Evolutionary conservation across 2,329 filamentous ascomycete genomes (phyloP), one percentile per base, ranked within the genome.

Genomic region (Alternaria longipes): DNA sequence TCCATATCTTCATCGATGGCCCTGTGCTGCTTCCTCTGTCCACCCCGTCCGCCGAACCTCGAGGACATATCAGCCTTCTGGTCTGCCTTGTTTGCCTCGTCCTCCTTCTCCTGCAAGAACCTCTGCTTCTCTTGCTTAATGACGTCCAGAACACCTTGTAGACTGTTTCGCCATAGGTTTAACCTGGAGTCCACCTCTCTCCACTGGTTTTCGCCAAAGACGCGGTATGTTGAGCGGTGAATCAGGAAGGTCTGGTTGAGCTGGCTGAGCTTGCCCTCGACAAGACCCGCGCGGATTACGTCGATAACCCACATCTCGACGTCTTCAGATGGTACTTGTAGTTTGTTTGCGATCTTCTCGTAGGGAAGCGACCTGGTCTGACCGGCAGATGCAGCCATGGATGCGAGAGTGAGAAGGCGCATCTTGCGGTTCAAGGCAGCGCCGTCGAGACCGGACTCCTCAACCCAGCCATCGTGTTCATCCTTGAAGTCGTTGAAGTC

Each of bases 271-370:
- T 97, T 97, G 78, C 95, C 95, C 84, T 99, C 95, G 54, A 99
- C 92, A 38, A 99, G 89, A 34, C 94, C 93, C 49, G 94, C 93
- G 70, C 95, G 92, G 82, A 99, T 97, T 70, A 96, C 94, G 79
- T 99, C 95, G 75, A 99, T 99, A 69, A 96, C 93, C 95, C 95
- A 99, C 86, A 94, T 91, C 86, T 99, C 95, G 42, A 98, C 93
- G 66, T 98, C 93, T 66, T 91, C 89, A 47, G 83, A 77, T 46
- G 92, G 89, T 57, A 99, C 89, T 81, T 95, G 91, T 47, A 99
- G 88, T 6, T 93, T 91, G 77, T 90, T 90, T 67, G 91, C 88
- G 76, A 99, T 97, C 75, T 87, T 87, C 68, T 86, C 85, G 82
- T 99, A 99, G 63, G 94, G 90, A 54, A 99, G 90, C 75, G 95